A percentile compares a stretch with the other conserved stretches of the same genome.
Evolutionary conservation across 1,284 basidiomycete species (phyloP).

Genomic region (Malassezia pachydermatis): DNA sequence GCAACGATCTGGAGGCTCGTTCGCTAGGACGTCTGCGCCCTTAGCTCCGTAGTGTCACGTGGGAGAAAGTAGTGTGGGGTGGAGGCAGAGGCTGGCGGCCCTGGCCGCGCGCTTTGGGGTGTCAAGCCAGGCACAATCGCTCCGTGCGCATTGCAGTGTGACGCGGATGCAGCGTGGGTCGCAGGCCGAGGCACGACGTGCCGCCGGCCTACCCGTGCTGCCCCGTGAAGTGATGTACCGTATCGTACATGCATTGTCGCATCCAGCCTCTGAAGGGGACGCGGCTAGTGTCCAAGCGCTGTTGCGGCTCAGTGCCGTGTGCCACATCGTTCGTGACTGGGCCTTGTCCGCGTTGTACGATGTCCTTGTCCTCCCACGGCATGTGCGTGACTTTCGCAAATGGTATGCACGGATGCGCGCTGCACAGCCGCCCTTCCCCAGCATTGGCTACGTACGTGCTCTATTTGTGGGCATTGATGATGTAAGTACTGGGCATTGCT

Average conservation of each 20-base stretch:
- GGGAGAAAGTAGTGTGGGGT: not conserved
- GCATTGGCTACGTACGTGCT: conserved; percentile 27
- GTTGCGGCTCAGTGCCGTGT: conserved; percentile 28
- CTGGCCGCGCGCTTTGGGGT: not conserved
- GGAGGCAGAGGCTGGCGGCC: not conserved
- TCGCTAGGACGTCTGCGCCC: not conserved
- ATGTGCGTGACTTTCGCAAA: conserved; percentile 42
- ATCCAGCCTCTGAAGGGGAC: conserved; percentile 27
- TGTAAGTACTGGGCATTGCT: conserved; percentile 13
- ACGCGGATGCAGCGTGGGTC: no score
- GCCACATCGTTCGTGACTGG: conserved; percentile 27
- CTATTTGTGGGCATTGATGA: conserved; percentile 36
- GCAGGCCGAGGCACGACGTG: conserved; percentile 7
- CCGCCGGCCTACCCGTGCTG: conserved; percentile 19
- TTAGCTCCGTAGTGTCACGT: not conserved
- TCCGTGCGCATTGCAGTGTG: not conserved
- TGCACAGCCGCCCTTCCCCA: conserved; percentile 30
- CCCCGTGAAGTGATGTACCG: conserved; percentile 33
- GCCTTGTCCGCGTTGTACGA: conserved; percentile 30
- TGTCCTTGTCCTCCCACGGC: conserved; percentile 37
- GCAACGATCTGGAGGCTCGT: no score
- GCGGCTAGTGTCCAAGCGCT: conserved; percentile 23
- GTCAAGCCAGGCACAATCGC: not conserved
- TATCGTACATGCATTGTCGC: conserved; percentile 21
- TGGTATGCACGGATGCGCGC: conserved; percentile 34